phyloP scores from a whole-genome alignment of 352 stramenopile genomes.

The Phytophthora agathidicida region DNA sequence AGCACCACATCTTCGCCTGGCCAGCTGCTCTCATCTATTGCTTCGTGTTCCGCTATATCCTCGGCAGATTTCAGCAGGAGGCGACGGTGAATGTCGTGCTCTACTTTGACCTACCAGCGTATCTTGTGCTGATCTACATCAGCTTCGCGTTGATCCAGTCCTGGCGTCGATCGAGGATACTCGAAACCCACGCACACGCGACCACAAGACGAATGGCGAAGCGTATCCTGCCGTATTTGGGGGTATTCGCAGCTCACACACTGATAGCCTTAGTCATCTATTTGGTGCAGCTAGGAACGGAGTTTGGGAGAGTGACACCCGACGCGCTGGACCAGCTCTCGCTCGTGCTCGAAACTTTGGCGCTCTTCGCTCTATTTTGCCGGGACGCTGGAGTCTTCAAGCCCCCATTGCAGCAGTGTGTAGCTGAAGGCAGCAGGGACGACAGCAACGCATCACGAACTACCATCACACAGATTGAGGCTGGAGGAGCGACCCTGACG shows the following conservation, averaged over 20 bases:
- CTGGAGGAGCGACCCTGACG: constrained; percentile 26
- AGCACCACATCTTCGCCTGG: constrained; percentile 86
- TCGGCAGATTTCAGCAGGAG: constrained; percentile 33
- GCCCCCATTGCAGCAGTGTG: constrained; percentile 3
- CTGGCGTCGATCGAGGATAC: constrained; percentile 70
- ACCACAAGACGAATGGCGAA: constrained; percentile 86
- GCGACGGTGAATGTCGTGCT: constrained; percentile 59
- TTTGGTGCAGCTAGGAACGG: constrained; percentile 41
- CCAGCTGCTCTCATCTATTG: constrained; percentile 71
- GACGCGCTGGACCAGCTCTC: constrained; percentile 77
- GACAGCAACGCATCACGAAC: constrained; percentile 21
- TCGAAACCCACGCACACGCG: constrained; percentile 78
- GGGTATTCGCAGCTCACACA: constrained; percentile 64
- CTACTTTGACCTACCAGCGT: constrained; percentile 72
- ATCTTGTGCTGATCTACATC: constrained; percentile 78
- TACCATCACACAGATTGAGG: constrained; percentile 36
- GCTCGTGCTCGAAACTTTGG: constrained; percentile 73
- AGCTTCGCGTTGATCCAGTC: constrained; percentile 55
- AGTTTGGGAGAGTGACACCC: constrained; percentile 43
- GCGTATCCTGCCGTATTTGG: constrained; percentile 81
- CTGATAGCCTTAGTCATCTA: constrained; percentile 60
- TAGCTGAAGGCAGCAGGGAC: neutral
- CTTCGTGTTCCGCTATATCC: constrained; percentile 68
- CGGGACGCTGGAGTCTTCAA: constrained; percentile 72
- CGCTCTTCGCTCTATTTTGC: constrained; percentile 78